These are phyloP conservation scores for Apium graveolens DNA, from an alignment of 129 eudicot species.

Conservation along the genomic window DNA sequence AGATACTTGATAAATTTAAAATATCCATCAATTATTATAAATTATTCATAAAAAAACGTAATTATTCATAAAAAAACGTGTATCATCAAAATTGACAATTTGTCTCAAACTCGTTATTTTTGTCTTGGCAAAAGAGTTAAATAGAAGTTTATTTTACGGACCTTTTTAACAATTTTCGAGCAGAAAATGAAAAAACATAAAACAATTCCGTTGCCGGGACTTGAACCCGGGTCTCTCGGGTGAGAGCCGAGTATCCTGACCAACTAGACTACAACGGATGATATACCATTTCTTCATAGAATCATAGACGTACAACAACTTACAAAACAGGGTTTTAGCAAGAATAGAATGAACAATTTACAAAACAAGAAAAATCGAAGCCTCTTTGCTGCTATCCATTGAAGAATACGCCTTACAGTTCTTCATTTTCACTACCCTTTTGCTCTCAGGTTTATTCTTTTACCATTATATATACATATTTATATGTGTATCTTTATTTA, in stretches of 20 bases:
- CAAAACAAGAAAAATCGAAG: background rate
- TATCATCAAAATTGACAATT: too few relatives aligned
- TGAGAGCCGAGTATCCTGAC: slow-evolving; percentile 96
- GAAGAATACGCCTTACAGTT: background rate
- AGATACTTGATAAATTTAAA: too few relatives aligned
- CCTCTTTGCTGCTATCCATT: slow-evolving; percentile 2
- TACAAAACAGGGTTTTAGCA: background rate
- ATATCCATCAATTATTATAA: too few relatives aligned
- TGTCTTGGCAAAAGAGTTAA: too few relatives aligned
- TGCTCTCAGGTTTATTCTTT: background rate
- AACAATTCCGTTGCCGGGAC: slow-evolving; percentile 43
- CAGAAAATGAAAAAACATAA: background rate
- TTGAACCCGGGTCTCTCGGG: slow-evolving; percentile 98
- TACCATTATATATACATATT: background rate
- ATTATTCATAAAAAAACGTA: too few relatives aligned
- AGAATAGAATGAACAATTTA: background rate
- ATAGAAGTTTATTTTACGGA: too few relatives aligned
- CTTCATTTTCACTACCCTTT: background rate
- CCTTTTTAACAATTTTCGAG: too few relatives aligned
- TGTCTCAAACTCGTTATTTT: too few relatives aligned
- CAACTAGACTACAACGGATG: slow-evolving; percentile 94
- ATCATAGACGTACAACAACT: background rate
- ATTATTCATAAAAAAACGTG: too few relatives aligned
- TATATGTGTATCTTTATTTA: background rate
- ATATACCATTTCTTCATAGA: rapidly evolving